phyloP scores from a whole-genome alignment of 441 rosid genomes.

The Brassica hybrid region DNA sequence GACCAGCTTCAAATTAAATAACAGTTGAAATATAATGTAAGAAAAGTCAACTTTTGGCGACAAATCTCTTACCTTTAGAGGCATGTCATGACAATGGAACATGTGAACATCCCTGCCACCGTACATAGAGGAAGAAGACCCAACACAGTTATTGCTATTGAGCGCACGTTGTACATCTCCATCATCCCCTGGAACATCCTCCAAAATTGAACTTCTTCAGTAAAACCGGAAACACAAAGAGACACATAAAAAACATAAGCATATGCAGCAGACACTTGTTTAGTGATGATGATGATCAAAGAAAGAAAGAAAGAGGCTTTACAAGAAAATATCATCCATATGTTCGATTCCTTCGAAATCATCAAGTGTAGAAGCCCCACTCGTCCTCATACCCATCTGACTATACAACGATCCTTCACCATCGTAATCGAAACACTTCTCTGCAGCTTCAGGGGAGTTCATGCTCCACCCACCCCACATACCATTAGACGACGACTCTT shows the following conservation, averaged over 20 bases:
- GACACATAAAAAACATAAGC: constrained; percentile 24
- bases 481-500: constrained; percentile 52
- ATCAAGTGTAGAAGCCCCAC: constrained; percentile 43
- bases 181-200: constrained; percentile 49
- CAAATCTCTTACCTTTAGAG: constrained; percentile 35
- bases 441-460: constrained; percentile 39
- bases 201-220: constrained; percentile 64
- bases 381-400: constrained; percentile 42
- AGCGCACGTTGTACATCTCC: constrained; percentile 13
- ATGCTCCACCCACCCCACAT: constrained; percentile 72
- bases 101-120: constrained; percentile 43
- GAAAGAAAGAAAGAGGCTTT: constrained; percentile 40
- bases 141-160: constrained; percentile 21
- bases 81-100: constrained; percentile 35
- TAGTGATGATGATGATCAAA: not conserved
- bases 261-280: constrained; percentile 12
- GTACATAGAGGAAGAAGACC: constrained; percentile 37
- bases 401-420: not conserved
- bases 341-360: constrained; percentile 59
- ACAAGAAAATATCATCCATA: constrained; percentile 75
- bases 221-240: constrained; percentile 18
- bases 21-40: too few relatives aligned
- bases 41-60: constrained; percentile 7
- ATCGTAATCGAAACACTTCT: constrained; percentile 46
- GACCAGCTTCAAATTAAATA: not conserved